Base-by-base conservation (phyloP, 192 early-diverging fungal genomes). In the Backusella westeae region DNA sequence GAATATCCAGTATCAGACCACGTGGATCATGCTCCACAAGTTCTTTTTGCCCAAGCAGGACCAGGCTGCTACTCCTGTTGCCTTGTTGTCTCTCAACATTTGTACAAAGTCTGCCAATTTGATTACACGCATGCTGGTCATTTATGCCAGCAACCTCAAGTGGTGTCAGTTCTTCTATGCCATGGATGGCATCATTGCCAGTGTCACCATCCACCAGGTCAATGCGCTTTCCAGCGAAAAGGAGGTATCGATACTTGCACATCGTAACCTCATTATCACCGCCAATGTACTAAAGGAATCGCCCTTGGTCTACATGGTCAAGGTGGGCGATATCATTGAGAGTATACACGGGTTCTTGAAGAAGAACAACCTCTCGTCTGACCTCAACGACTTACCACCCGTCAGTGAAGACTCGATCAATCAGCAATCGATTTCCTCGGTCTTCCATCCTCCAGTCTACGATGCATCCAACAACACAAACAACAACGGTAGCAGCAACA, bases 141-240 rank as follows among this genome's bases (percentile, higher is more conserved):
- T 83, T 1, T 83, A 83, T 66, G 73, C 75, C 41, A 68, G 67
- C 4, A 69, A 83, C 32, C 70, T 83, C 19, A 67, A 49, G 9
- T 83, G 82, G 82, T 83, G 82, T 26, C 82, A 83, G 44, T 83
- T 83, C 76, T 83, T 83, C 49, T 80, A 83, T 49, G 65, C 73
- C 6, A 65, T 83, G 49, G 82, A 83, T 34, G 82, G 82, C 49
- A 76, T 80, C 12, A 80, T 83, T 56, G 82, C 82, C 15, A 80
- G 78, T 63, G 82, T 83, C 8, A 67, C 75, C 8, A 83, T 83
- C 44, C 82, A 83, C 63, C 82, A 83, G 52, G 78, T 80, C 44
- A 83, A 83, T 75, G 82, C 82, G 19, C 66, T 80, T 12, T 83
- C 82, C n/a, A 80, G 66, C 29, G 82, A 83, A 38, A 69, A 78